A percentile compares a stretch with the other conserved stretches of the same genome.
Conservation (phyloP, 2,329 filamentous ascomycete genomes). For the Sarocladium brachiariae region DNA sequence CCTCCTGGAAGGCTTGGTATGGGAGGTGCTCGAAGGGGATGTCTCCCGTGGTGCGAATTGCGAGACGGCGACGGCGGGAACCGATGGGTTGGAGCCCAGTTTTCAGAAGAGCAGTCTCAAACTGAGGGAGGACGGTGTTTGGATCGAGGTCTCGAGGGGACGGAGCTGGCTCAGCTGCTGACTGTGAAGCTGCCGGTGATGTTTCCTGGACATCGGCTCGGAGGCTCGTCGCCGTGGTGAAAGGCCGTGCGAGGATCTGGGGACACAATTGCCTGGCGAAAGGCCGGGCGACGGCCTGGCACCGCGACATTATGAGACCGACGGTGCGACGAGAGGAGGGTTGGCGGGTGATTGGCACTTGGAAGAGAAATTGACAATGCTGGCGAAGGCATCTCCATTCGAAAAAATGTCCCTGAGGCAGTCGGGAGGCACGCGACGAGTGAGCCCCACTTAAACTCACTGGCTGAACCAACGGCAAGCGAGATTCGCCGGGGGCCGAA, state of each 20-base stretch:
- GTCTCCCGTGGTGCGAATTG: conserved; percentile 55
- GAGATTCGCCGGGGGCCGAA: conserved; percentile 3
- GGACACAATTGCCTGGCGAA: conserved; percentile 43
- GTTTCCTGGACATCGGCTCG: conserved; percentile 20
- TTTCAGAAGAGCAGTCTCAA: conserved; percentile 60
- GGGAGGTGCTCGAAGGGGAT: conserved; percentile 90
- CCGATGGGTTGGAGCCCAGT: conserved; percentile 68
- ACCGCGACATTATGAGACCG: conserved; percentile 45
- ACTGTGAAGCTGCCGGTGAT: conserved; percentile 7
- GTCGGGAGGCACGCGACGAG: neutral
- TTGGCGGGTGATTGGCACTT: conserved; percentile 12
- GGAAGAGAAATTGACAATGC: no score
- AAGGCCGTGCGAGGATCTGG: conserved; percentile 30
- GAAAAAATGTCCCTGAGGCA: conserved; percentile 2
- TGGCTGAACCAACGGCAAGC: conserved; percentile 3
- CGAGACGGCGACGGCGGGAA: conserved; percentile 74
- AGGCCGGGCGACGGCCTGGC: conserved; percentile 51
- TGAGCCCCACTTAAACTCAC: neutral
- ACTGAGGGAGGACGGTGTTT: conserved; percentile 54
- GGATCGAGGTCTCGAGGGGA: conserved; percentile 51
- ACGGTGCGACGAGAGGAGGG: conserved; percentile 4
- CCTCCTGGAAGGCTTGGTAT: conserved; percentile 97
- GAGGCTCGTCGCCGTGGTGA: conserved; percentile 27
- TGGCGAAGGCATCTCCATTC: conserved; percentile 4
- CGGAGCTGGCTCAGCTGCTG: conserved; percentile 16